Evolutionary conservation across 108 stramenopile genomes (phyloP).

Genomic region (Tribonema minus): DNA sequence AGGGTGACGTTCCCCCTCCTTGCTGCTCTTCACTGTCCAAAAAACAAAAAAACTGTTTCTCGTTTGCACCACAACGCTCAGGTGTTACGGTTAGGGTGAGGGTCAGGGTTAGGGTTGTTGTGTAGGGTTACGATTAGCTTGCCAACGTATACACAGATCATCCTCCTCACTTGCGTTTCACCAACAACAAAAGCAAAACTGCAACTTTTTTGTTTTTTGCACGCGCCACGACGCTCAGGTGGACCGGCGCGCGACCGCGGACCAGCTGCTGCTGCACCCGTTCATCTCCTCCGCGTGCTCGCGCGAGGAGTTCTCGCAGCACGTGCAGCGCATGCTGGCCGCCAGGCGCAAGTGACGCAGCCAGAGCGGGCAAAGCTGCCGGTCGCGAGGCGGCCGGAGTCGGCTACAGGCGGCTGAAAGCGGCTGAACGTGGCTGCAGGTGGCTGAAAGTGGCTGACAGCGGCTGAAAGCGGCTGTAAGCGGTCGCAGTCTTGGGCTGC

Average conservation of each 20-base stretch:
- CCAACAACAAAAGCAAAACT: neutral
- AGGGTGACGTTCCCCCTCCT: no score
- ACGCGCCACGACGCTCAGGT: slow-evolving; percentile 5
- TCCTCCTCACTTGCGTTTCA: neutral
- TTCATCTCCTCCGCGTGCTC: slow-evolving; percentile 57
- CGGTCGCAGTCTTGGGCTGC: no score
- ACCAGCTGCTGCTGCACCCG: slow-evolving; percentile 64
- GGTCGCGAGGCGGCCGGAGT: no score
- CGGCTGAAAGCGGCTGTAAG: no score
- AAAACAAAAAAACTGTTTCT: no score
- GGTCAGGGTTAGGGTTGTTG: neutral
- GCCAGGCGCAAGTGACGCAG: slow-evolving; percentile 2
- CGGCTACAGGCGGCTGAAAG: no score
- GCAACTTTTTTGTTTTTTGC: neutral
- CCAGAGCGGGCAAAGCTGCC: no score
- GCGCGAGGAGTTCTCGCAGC: slow-evolving; percentile 55
- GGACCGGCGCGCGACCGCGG: slow-evolving; percentile 53
- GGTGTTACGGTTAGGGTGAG: neutral
- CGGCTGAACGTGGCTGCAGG: no score
- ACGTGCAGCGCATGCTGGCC: slow-evolving; percentile 45
- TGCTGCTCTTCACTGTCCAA: no score
- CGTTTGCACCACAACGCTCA: no score
- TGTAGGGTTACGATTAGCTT: neutral
- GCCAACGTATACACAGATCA: neutral
- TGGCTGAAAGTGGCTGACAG: no score